Percentiles rank a stretch among this genome's conserved stretches.
phyloP scores from a whole-genome alignment of 495 filamentous ascomycete genomes.

The Neurospora sp. region DNA sequence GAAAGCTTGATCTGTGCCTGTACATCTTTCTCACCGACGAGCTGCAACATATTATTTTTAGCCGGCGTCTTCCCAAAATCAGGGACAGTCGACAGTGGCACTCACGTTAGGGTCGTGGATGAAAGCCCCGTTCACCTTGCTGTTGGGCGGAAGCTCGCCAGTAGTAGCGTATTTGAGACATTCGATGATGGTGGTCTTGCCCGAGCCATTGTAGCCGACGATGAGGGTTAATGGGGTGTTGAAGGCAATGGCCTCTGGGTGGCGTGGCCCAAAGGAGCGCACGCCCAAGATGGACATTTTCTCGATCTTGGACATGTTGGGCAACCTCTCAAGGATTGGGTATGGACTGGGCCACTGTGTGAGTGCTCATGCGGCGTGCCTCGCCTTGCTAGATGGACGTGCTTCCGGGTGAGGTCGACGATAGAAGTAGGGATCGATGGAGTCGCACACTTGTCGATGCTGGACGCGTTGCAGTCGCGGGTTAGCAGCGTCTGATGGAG shows the following conservation, averaged over 20 bases:
- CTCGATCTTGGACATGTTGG: constrained; percentile 64
- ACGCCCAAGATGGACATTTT: constrained; percentile 80
- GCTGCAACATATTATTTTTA: constrained; percentile 24
- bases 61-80: not conserved
- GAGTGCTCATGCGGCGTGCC: not conserved
- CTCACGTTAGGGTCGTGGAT: constrained; percentile 84
- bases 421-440: not conserved
- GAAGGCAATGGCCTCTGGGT: constrained; percentile 77
- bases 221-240: constrained; percentile 86
- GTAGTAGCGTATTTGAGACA: constrained; percentile 98
- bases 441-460: not conserved
- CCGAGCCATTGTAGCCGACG: constrained; percentile 92
- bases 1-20: constrained; percentile 82
- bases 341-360: not conserved
- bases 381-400: not conserved
- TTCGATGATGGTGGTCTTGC: constrained; percentile 98
- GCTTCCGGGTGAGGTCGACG: not conserved
- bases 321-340: not conserved
- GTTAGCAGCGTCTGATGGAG: not conserved
- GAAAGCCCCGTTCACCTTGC: constrained; percentile 77
- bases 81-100: not conserved
- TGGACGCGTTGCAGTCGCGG: constrained; percentile 3
- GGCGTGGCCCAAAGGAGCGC: constrained; percentile 77
- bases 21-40: constrained; percentile 84
- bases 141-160: constrained; percentile 87